These are phyloP conservation scores for Pythium rhizo-oryzae DNA, from an alignment of 352 stramenopile genomes.

Conservation along the genomic window DNA sequence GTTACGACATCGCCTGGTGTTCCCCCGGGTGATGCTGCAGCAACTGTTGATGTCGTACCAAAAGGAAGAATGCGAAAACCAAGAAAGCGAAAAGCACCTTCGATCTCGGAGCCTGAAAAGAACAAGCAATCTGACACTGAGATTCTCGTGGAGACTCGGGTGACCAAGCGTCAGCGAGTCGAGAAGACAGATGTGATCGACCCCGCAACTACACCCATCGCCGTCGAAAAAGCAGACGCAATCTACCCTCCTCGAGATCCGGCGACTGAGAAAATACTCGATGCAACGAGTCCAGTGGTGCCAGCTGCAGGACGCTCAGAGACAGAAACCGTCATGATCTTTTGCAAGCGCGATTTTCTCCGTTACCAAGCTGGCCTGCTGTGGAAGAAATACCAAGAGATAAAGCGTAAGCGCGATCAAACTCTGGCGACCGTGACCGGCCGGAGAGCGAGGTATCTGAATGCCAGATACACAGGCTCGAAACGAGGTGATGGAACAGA, in stretches of 20 bases:
- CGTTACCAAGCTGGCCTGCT: conserved; percentile 69
- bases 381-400: conserved; percentile 77
- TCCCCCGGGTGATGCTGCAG: neutral
- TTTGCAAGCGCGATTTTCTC: conserved; percentile 83
- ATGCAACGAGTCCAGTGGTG: conserved; percentile 3
- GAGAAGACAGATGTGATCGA: neutral
- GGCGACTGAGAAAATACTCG: neutral
- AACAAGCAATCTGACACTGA: neutral
- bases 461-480: conserved; percentile 20
- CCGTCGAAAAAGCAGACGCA: neutral
- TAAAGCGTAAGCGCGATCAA: conserved; percentile 37
- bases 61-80: neutral
- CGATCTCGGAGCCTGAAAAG: neutral
- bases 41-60: neutral
- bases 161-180: neutral
- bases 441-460: conserved; percentile 26
- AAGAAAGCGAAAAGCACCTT: neutral
- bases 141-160: neutral
- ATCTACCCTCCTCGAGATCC: neutral
- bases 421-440: conserved; percentile 25
- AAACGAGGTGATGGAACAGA: neutral
- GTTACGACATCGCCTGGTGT: neutral
- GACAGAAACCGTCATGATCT: conserved; percentile 75
- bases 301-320: conserved; percentile 12
- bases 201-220: neutral